Evolutionary conservation across 2,329 filamentous ascomycete genomes (phyloP).

Genomic region (Cephalotrichum gorgonifer): DNA sequence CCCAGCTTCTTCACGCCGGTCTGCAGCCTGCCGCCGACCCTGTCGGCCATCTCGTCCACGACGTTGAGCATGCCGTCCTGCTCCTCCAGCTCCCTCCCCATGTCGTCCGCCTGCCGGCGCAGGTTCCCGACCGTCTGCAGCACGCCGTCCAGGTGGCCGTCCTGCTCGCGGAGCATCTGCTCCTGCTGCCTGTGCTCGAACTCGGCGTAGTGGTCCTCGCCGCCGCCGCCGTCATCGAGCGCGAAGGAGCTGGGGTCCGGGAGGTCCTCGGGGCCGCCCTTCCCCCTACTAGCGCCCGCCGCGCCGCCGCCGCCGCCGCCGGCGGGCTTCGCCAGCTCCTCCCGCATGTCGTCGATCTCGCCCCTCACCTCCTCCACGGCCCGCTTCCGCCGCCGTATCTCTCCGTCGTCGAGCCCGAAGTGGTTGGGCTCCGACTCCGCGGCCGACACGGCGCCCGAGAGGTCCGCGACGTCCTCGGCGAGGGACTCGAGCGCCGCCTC

Average conservation of each 20-base stretch:
- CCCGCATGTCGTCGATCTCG: slow-evolving; percentile 82
- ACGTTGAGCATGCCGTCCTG: slow-evolving; percentile 82
- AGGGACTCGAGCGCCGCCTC: slow-evolving; percentile 55
- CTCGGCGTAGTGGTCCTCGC: slow-evolving; percentile 59
- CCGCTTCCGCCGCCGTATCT: slow-evolving; percentile 68
- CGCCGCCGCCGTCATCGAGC: slow-evolving; percentile 30
- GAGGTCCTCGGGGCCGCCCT: slow-evolving; percentile 27
- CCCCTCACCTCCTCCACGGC: slow-evolving; percentile 82
- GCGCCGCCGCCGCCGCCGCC: slow-evolving; percentile 14
- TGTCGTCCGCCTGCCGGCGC: slow-evolving; percentile 81
- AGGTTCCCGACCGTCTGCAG: slow-evolving; percentile 89
- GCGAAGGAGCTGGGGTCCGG: slow-evolving; percentile 47
- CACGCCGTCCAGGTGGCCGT: slow-evolving; percentile 83
- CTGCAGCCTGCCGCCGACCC: slow-evolving; percentile 76
- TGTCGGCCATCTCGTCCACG: slow-evolving; percentile 74
- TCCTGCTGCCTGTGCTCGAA: slow-evolving; percentile 88
- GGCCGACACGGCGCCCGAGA: slow-evolving; percentile 75
- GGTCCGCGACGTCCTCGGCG: slow-evolving; percentile 77
- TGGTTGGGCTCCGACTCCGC: slow-evolving; percentile 79
- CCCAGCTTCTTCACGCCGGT: slow-evolving; percentile 80
- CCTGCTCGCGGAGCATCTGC: slow-evolving; percentile 90
- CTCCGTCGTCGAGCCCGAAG: slow-evolving; percentile 75
- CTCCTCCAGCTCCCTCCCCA: slow-evolving; percentile 94
- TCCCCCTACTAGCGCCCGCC: neutral
- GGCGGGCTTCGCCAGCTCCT: slow-evolving; percentile 55